A percentile compares a stretch with the other conserved stretches of the same genome.
phyloP scores from a whole-genome alignment of 169 alveolate genomes.

The Eimeria mitis region DNA sequence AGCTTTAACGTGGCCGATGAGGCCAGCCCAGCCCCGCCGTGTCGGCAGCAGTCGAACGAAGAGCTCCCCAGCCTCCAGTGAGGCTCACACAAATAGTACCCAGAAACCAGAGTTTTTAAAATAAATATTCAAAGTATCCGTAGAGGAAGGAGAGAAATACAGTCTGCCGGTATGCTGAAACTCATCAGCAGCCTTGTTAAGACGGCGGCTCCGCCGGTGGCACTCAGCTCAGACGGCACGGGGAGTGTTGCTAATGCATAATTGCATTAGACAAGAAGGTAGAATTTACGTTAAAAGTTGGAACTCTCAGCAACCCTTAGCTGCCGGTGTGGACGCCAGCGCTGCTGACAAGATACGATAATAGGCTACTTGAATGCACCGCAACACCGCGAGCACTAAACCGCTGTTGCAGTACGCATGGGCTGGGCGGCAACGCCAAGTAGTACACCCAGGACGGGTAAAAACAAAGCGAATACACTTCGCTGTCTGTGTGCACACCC shows the following conservation, averaged over 20 bases:
- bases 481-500: neutral
- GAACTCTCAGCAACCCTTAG: neutral
- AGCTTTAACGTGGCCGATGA: neutral
- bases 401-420: neutral
- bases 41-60: constrained; percentile 7
- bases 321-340: neutral
- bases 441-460: neutral
- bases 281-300: neutral
- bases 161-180: neutral
- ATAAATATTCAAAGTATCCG: neutral
- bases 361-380: too few species aligned
- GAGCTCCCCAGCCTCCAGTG: neutral
- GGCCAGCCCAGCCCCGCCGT: constrained; percentile 27
- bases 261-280: neutral
- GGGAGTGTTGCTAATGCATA: too few species aligned
- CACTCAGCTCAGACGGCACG: neutral
- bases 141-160: neutral
- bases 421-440: neutral
- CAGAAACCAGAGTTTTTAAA: neutral
- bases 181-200: neutral
- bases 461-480: neutral
- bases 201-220: neutral
- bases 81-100: neutral
- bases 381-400: neutral
- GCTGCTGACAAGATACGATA: neutral